Evolutionary conservation across 257 asterid genomes (phyloP), one percentile per base, ranked within the genome.

Genomic region (Voacanga thouarsii): DNA sequence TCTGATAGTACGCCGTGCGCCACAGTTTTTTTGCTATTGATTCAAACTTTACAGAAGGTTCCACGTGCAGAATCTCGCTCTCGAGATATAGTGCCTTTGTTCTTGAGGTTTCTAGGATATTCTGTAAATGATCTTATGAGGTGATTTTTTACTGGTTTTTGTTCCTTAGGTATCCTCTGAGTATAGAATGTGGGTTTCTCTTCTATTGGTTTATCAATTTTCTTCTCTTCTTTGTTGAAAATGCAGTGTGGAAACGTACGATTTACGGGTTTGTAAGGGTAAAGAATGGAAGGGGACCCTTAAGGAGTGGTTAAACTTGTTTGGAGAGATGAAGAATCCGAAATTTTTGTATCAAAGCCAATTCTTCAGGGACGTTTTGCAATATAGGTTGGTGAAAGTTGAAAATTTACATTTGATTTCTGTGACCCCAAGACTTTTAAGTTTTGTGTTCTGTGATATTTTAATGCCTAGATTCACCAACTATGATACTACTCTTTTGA

Each of bases 41-140:
- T 95, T 85, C 94, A 88, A 79, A 77, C 91, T 50, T 85, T 95
- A 75, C 96, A 89, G 79, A 90, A 86, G 85, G 92, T 91, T 79
- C 93, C 93, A 71, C 85, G 90, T 63, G 89, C 78, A 15, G 97
- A 93, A 86, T 88, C 91, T 61, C 89, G 87, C 84, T 87, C 94
- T 79, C 85, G 83, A 76, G 92, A 91, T 75, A 80, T 93, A 76
- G 74, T 95, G 75, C 94, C 96, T 80, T 81, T 93, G 87, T 95
- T 95, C 81, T 79, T 95, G 84, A 90, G 88, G 89, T 93, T 90
- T 80, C 76, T 95, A 72, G 99, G 99, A 79, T 91, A 91, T 80
- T 77, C 68, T 78, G 88, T 80, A 69, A 87, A 86, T 56, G 86
- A 88, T 64, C 78, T 79, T 69, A 55, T 79, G 73, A 89, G 99